A percentile compares a stretch with the other conserved stretches of the same genome.
phyloP scores from a whole-genome alignment of 2,329 filamentous ascomycete species.

The Trichoderma brevicompactum region DNA sequence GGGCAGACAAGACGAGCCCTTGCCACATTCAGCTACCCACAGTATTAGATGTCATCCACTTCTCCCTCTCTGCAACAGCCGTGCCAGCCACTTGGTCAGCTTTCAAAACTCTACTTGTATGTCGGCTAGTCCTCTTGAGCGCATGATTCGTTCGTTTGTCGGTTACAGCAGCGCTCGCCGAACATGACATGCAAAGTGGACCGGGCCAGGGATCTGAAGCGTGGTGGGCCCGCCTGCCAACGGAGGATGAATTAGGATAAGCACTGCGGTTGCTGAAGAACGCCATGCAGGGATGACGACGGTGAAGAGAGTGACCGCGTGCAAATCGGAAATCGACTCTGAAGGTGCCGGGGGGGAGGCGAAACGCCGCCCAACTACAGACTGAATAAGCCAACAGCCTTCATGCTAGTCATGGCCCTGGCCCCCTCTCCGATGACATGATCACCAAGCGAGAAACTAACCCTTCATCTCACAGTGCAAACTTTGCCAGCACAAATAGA shows the following conservation, averaged over 20 bases:
- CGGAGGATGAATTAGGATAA: constrained; percentile 1
- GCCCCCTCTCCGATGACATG: too few species aligned
- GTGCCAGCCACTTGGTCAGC: background rate
- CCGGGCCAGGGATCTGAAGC: background rate
- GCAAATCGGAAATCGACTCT: constrained; percentile 4
- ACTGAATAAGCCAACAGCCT: background rate
- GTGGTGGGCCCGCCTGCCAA: background rate
- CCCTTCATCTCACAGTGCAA: too few species aligned
- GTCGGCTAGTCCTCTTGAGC: background rate
- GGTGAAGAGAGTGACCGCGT: background rate
- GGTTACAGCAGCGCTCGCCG: background rate
- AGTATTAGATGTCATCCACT: background rate
- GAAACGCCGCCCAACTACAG: background rate
- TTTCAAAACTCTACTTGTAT: background rate
- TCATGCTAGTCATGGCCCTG: background rate
- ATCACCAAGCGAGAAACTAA: too few species aligned
- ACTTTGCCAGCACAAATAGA: too few species aligned
- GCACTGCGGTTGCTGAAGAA: background rate
- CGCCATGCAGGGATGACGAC: constrained; percentile 1
- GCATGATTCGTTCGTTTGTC: background rate
- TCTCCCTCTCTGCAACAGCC: background rate
- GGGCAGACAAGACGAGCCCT: background rate
- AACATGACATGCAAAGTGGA: constrained; percentile 6
- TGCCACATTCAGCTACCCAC: constrained; percentile 1
- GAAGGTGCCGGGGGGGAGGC: background rate